phyloP scores from a whole-genome alignment of 768 basidiomycete genomes.

The Tephrocybe rancida region DNA sequence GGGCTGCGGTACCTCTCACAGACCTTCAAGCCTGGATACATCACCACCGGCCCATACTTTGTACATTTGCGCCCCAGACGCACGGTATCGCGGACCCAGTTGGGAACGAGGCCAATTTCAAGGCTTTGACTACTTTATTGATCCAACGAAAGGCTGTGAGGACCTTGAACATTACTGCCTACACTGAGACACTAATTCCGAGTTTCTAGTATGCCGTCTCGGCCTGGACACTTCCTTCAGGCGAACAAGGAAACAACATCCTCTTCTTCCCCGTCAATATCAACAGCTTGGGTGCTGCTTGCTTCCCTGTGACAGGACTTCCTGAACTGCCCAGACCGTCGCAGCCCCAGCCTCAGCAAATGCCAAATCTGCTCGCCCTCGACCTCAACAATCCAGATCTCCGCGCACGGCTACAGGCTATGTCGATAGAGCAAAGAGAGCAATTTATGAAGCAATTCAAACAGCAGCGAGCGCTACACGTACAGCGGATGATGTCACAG shows the following conservation, averaged over 20 bases:
- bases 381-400: slow-evolving; percentile 18
- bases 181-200: neutral
- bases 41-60: slow-evolving; percentile 39
- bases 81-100: slow-evolving; percentile 32
- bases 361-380: slow-evolving; percentile 1
- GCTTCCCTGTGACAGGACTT: slow-evolving; percentile 41
- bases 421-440: slow-evolving; percentile 28
- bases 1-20: slow-evolving; percentile 36
- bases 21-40: slow-evolving; percentile 54
- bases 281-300: slow-evolving; percentile 30
- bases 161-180: slow-evolving; percentile 2
- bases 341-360: neutral
- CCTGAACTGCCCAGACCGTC: slow-evolving; percentile 35
- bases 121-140: slow-evolving; percentile 43
- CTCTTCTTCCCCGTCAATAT: slow-evolving; percentile 36
- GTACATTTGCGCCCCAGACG: slow-evolving; percentile 38
- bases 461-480: slow-evolving; percentile 8
- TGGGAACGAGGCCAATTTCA: slow-evolving; percentile 46
- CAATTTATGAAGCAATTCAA: slow-evolving; percentile 19
- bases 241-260: slow-evolving; percentile 34
- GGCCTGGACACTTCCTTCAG: slow-evolving; percentile 37
- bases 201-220: slow-evolving; percentile 39
- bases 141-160: slow-evolving; percentile 46
- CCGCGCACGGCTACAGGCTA: slow-evolving; percentile 20
- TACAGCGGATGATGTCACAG: slow-evolving; percentile 11